These are phyloP conservation scores for Lactuca saligna DNA, from an alignment of 129 eudicot genomes.

Conservation along the genomic window DNA sequence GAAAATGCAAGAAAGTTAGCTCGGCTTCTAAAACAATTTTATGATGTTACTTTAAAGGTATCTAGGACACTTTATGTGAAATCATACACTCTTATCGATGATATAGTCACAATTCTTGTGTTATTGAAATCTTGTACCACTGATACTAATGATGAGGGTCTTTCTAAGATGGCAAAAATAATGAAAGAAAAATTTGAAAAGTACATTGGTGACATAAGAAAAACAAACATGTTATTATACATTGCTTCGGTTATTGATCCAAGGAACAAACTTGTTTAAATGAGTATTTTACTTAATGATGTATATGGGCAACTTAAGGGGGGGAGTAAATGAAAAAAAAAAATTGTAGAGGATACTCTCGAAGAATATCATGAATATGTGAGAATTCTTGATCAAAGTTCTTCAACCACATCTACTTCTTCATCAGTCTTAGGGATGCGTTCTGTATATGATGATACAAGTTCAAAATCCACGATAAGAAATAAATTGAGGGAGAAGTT, in stretches of 20 bases:
- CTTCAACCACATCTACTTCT: neutral
- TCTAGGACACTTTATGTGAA: conserved; percentile 26
- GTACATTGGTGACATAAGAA: too few relatives aligned
- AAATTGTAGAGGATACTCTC: neutral
- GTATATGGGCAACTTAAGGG: too few relatives aligned
- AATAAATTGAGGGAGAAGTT: conserved; percentile 15
- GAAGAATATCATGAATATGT: conserved; percentile 9
- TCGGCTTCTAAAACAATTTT: conserved; percentile 17
- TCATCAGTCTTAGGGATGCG: neutral
- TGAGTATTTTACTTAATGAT: too few relatives aligned
- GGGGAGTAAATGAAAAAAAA: neutral
- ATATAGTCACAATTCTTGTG: neutral
- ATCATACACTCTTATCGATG: conserved; percentile 7
- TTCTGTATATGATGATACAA: neutral
- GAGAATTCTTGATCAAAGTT: conserved; percentile 1
- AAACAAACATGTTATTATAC: too few relatives aligned
- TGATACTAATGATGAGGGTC: neutral
- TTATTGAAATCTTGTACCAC: too few relatives aligned
- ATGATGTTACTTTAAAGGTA: conserved; percentile 23
- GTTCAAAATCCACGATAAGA: neutral
- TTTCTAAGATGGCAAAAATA: too few relatives aligned
- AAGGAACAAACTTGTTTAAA: too few relatives aligned
- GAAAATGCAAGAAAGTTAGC: neutral
- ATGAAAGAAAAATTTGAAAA: too few relatives aligned
- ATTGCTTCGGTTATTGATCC: too few relatives aligned